Base-by-base conservation (phyloP, 2,329 filamentous ascomycete species). In the Aureobasidium sp. region DNA sequence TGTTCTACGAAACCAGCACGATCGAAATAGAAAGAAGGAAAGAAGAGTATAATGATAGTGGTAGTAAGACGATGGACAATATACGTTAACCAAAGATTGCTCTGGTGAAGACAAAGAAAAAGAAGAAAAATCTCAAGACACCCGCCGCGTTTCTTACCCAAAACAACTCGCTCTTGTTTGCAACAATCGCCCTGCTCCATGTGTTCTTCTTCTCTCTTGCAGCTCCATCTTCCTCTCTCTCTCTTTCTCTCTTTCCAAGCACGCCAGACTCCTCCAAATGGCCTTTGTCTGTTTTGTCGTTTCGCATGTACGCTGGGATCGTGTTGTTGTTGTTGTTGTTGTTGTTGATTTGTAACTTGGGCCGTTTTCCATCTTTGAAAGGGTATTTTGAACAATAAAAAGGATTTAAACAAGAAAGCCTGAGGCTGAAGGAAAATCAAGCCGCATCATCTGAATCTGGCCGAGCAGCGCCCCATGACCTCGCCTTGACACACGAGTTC, bases 401-500 rank as follows among this genome's bases (percentile, higher is more conserved):
- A 31, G 35, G 9, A n/a, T 54, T 54, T 39, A 54, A 42, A 54
- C 50, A 54, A 54, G 35, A 40, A 40, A 54, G 12, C 24, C 22
- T 12, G 15, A 24, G 15, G 29, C 47, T 19, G 47, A 44, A 44
- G 22, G n/a, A 42, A 22, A 40, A 54, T 17, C 19, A 44, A 44
- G 22, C 14, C 52, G 52, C 35, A 60, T 62, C 60, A 88, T 76
- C 85, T 79, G 82, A 97, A 97, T 73, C 91, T 85, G 63, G 93
- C 90, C 66, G 92, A 88, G 83, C 93, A 97, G 66, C 93, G 87
- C 67, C 94, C 94, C 94, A 97, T 99, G 67, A 99, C 91, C 76
- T 97, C 94, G 71, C 94, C 94, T 76, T 99, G 94, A 78, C 94
- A 99, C n/a, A 97, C 93, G 42, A 99, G 81, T 79, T 97, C 94